Base-by-base conservation (phyloP, 2,329 filamentous ascomycete genomes). In the Fusarium napiforme region DNA sequence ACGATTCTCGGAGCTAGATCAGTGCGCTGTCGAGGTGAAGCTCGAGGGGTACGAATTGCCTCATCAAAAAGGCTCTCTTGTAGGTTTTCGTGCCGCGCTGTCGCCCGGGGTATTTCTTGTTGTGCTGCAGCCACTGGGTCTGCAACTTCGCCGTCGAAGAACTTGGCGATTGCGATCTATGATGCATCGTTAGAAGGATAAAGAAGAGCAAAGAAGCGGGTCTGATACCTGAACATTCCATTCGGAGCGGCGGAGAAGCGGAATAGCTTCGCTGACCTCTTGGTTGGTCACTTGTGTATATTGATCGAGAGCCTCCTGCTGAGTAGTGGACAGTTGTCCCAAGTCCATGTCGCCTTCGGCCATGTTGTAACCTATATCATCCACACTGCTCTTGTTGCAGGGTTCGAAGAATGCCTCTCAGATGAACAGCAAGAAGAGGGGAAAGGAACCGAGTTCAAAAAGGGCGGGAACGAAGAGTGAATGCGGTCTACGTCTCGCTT, bases 91-190 rank as follows among this genome's bases (percentile, higher is more conserved):
- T 92, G 90, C 72, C 93, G 87, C 19, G 87, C 84, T 66, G 90
- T 84, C 72, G 89, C 86, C 52, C 90, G 89, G 23, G 92, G 91
- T 43, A 90, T 86, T n/a, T 87, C 83, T 68, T 91, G 87, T 12
- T 88, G 87, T 55, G 91, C 93, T 84, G 96, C 94, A 65, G 93
- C 92, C 23, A 96, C 85, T 18, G 90, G 92, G 80, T 97, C 94
- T 55, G 94, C 89, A 7, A 92, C 92, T 84, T 98, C 96, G 76
- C 96, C 96, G 79, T 99, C 96, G 81, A 98, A 99, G 89, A 98
- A 98, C 80, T 97, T 97, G 74, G 96, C 91, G 73, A 99, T 96
- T 65, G 96, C 96, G 78, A 98, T 97, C 92, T 98, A 80, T 9
- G 64, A 47, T 64, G 14, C 58, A 53, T 57, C 34, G 45, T 75